These are phyloP conservation scores for Hypoxylon sp. DNA, from an alignment of 2,329 filamentous ascomycete genomes.

Conservation along the genomic window DNA sequence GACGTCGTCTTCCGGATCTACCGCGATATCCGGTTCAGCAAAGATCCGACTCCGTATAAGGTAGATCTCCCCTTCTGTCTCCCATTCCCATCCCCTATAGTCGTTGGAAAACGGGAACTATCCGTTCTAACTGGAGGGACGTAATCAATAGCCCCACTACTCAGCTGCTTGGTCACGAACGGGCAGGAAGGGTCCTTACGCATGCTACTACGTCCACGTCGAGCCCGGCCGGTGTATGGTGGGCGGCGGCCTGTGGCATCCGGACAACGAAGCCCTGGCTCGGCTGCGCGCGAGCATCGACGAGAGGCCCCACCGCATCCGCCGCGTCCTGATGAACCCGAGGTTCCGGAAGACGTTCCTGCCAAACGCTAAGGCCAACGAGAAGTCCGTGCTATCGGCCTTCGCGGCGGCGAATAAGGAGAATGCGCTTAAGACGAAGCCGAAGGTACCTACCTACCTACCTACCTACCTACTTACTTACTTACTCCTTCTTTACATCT, in stretches of 20 bases:
- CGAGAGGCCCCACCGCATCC: slow-evolving; percentile 77
- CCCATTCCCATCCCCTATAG: slow-evolving; percentile 39
- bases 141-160: slow-evolving; percentile 76
- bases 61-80: slow-evolving; percentile 60
- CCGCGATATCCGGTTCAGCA: slow-evolving; percentile 86
- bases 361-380: slow-evolving; percentile 65
- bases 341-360: slow-evolving; percentile 77
- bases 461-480: background rate
- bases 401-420: slow-evolving; percentile 80
- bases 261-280: slow-evolving; percentile 76
- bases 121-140: slow-evolving; percentile 5
- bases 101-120: background rate
- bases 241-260: slow-evolving; percentile 87
- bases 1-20: slow-evolving; percentile 92
- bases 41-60: slow-evolving; percentile 91
- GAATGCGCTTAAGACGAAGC: slow-evolving; percentile 86
- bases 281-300: slow-evolving; percentile 83
- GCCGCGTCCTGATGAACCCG: slow-evolving; percentile 74
- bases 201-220: slow-evolving; percentile 89
- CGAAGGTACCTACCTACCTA: slow-evolving; percentile 73
- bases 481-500: background rate
- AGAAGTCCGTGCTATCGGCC: slow-evolving; percentile 70
- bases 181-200: slow-evolving; percentile 88
- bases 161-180: slow-evolving; percentile 90
- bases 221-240: slow-evolving; percentile 81